Percentiles rank a stretch among this genome's conserved stretches.
These are phyloP conservation scores for Casuarina equisetifolia DNA, from an alignment of 306 rosid species.

Conservation along the genomic window DNA sequence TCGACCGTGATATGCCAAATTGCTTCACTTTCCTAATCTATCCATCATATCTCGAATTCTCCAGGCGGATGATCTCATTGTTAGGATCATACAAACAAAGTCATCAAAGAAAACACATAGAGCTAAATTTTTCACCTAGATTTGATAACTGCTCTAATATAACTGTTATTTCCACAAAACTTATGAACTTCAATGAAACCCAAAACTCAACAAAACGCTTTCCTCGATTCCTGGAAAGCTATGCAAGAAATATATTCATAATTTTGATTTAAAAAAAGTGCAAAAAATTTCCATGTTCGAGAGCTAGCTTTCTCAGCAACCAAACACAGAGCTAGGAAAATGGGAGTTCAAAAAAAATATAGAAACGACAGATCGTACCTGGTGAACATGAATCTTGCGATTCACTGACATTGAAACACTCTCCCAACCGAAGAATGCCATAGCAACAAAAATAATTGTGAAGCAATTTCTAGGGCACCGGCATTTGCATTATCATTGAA, in stretches of 20 bases:
- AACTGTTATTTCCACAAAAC: not conserved
- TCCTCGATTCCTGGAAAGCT: not conserved
- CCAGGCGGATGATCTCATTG: not conserved
- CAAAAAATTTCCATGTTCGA: not conserved
- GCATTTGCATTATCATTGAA: constrained; percentile 6
- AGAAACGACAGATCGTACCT: constrained; percentile 29
- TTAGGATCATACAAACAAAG: not conserved
- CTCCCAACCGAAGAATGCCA: not conserved
- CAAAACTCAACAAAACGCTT: not conserved
- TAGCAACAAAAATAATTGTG: not conserved
- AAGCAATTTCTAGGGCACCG: constrained; percentile 57
- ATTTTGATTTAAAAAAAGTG: not conserved
- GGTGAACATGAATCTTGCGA: constrained; percentile 48
- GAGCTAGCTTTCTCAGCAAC: not conserved
- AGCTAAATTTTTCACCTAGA: not conserved
- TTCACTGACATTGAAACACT: constrained; percentile 2
- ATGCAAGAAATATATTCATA: not conserved
- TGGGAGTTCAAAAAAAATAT: not conserved
- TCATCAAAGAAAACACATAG: not conserved
- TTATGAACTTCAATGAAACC: not conserved
- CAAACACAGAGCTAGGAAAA: not conserved
- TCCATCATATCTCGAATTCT: not conserved
- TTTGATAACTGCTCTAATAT: not conserved
- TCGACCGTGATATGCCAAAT: not conserved
- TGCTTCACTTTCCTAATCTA: not conserved